phyloP scores from a whole-genome alignment of 352 stramenopile species.

The Phytopythium helicoides region DNA sequence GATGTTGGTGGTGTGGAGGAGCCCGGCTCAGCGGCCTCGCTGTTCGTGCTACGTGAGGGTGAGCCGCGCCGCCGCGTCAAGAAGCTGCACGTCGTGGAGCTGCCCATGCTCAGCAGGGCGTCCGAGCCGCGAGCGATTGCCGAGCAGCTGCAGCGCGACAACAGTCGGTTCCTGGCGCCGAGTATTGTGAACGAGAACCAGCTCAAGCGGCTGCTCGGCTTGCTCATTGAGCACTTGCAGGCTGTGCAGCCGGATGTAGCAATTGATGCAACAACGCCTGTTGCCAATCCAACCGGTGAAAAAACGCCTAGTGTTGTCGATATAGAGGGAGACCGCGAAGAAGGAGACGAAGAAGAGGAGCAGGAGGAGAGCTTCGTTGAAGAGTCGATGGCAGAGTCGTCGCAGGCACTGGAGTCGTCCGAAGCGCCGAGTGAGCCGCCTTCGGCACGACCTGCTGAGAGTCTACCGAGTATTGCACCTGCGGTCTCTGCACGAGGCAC shows the following conservation, averaged over 20 bases:
- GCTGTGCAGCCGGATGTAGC: neutral
- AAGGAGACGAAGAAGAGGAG: conserved; percentile 17
- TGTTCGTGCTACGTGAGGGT: conserved; percentile 54
- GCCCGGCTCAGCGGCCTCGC: conserved; percentile 27
- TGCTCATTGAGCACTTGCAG: conserved; percentile 54
- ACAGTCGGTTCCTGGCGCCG: conserved; percentile 56
- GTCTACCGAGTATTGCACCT: neutral
- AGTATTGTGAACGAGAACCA: conserved; percentile 66
- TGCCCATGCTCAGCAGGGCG: conserved; percentile 48
- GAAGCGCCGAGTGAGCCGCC: neutral
- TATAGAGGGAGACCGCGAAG: conserved; percentile 13
- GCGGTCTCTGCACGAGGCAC: neutral
- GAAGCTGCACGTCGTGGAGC: conserved; percentile 79
- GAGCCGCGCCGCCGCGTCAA: conserved; percentile 16
- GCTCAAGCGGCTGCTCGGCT: conserved; percentile 56
- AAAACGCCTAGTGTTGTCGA: conserved; percentile 4
- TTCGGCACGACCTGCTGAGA: neutral
- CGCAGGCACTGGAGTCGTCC: conserved; percentile 22
- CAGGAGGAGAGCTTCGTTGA: conserved; percentile 33
- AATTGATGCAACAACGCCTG: neutral
- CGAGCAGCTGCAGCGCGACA: conserved; percentile 60
- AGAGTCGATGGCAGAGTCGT: conserved; percentile 33
- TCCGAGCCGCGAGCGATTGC: conserved; percentile 48
- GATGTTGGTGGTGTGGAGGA: conserved; percentile 38
- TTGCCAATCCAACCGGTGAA: neutral